Conservation (phyloP, 306 rosid genomes). For the Gastrolobium bilobum region DNA sequence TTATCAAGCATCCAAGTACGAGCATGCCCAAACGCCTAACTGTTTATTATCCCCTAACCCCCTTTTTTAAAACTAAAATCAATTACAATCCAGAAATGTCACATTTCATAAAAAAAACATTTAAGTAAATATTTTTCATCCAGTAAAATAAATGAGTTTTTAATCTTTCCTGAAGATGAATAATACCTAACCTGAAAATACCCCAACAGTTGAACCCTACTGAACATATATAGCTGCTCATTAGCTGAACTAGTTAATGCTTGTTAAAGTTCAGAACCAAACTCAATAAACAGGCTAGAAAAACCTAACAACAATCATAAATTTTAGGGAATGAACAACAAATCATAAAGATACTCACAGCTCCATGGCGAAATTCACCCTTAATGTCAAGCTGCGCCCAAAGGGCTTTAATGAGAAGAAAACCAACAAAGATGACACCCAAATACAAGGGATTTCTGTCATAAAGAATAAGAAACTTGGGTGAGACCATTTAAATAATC, state of each 20-base stretch:
- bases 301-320: slow-evolving; percentile 21
- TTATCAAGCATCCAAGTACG: neutral
- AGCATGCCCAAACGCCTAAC: neutral
- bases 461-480: slow-evolving; percentile 17
- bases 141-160: neutral
- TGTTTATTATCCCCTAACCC: neutral
- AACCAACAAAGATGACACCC: slow-evolving; percentile 69
- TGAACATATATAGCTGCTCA: slow-evolving; percentile 7
- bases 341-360: slow-evolving; percentile 66
- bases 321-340: slow-evolving; percentile 27
- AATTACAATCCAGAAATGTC: neutral
- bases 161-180: slow-evolving; percentile 5
- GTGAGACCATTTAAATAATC: slow-evolving; percentile 41
- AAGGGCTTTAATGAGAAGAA: slow-evolving; percentile 73
- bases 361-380: slow-evolving; percentile 74
- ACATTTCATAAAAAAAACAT: neutral
- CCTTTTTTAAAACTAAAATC: neutral
- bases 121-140: neutral
- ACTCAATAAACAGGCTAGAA: neutral
- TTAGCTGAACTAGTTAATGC: slow-evolving; percentile 9
- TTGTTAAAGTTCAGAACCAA: neutral
- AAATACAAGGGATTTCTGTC: slow-evolving; percentile 92
- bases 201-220: slow-evolving; percentile 2
- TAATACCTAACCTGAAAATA: slow-evolving; percentile 4
- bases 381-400: slow-evolving; percentile 83